phyloP scores from a whole-genome alignment of 306 rosid genomes.

The Lablab purpureus region DNA sequence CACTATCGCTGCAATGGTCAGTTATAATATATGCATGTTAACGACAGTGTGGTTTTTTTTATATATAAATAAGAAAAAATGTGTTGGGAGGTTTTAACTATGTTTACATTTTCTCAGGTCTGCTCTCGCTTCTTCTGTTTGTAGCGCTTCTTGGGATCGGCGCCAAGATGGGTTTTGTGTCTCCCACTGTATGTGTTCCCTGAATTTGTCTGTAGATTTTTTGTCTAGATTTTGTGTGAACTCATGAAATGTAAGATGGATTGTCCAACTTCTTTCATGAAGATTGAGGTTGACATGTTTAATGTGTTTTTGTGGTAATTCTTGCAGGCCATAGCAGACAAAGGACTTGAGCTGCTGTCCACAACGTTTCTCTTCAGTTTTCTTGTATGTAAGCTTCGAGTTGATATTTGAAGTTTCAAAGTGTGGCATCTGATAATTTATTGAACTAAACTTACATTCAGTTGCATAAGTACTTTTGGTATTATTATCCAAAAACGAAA shows the following conservation, averaged over 20 bases:
- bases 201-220: slow-evolving; percentile 14
- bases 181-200: slow-evolving; percentile 75
- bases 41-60: not conserved
- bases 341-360: slow-evolving; percentile 87
- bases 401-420: slow-evolving; percentile 6
- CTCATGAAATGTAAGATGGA: slow-evolving; percentile 1
- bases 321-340: slow-evolving; percentile 70
- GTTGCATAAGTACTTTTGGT: not conserved
- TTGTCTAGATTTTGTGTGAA: slow-evolving; percentile 10
- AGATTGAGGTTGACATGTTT: slow-evolving; percentile 31
- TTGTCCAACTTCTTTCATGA: not conserved
- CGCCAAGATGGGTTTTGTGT: slow-evolving; percentile 63
- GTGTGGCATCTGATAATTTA: slow-evolving; percentile 30
- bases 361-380: slow-evolving; percentile 80
- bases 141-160: slow-evolving; percentile 70
- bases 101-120: slow-evolving; percentile 56
- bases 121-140: slow-evolving; percentile 67
- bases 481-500: not conserved
- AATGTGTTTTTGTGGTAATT: slow-evolving; percentile 7
- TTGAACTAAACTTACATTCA: not conserved
- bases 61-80: not conserved
- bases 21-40: slow-evolving; percentile 12
- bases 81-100: not conserved
- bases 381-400: slow-evolving; percentile 66
- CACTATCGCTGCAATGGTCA: slow-evolving; percentile 92